These are phyloP conservation scores for Dendryphion nanum DNA, from an alignment of 2,329 filamentous ascomycete genomes.

Conservation along the genomic window DNA sequence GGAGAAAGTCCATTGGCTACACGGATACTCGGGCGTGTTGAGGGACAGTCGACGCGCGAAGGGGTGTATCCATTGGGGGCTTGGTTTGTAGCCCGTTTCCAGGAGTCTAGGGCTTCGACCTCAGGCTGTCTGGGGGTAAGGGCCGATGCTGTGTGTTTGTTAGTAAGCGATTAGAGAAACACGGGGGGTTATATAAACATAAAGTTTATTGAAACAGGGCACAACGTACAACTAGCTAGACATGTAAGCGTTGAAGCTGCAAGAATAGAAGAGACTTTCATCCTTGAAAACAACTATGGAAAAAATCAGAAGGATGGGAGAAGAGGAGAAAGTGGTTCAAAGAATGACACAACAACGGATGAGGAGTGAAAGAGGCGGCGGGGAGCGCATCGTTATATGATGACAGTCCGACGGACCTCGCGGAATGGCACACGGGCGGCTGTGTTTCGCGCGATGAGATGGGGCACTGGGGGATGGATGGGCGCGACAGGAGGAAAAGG, in stretches of 20 bases:
- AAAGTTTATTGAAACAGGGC: too few species aligned
- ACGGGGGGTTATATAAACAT: too few species aligned
- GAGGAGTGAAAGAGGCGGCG: background rate
- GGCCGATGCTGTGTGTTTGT: slow-evolving; percentile 26
- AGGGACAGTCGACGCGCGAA: slow-evolving; percentile 65
- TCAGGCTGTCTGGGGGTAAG: slow-evolving; percentile 19
- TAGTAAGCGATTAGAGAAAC: slow-evolving; percentile 8
- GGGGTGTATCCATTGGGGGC: slow-evolving; percentile 72
- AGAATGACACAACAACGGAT: background rate
- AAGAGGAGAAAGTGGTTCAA: slow-evolving; percentile 1
- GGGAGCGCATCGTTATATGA: background rate
- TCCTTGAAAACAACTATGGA: slow-evolving; percentile 19
- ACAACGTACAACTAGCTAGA: slow-evolving; percentile 27
- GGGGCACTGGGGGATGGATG: background rate
- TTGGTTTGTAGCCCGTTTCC: slow-evolving; percentile 51
- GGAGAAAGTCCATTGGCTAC: slow-evolving; percentile 61
- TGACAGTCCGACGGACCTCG: background rate
- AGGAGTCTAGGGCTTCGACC: slow-evolving; percentile 12
- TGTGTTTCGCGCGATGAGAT: background rate
- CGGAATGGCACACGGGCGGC: background rate
- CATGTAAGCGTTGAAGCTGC: slow-evolving; percentile 28
- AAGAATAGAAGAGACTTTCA: slow-evolving; percentile 18
- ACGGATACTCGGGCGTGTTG: slow-evolving; percentile 67
- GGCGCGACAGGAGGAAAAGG: too few species aligned
- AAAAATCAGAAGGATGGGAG: slow-evolving; percentile 2